Percentiles rank a stretch among this genome's conserved stretches.
phyloP scores from a whole-genome alignment of 148 eudicot species.

The Camellia sinensis region DNA sequence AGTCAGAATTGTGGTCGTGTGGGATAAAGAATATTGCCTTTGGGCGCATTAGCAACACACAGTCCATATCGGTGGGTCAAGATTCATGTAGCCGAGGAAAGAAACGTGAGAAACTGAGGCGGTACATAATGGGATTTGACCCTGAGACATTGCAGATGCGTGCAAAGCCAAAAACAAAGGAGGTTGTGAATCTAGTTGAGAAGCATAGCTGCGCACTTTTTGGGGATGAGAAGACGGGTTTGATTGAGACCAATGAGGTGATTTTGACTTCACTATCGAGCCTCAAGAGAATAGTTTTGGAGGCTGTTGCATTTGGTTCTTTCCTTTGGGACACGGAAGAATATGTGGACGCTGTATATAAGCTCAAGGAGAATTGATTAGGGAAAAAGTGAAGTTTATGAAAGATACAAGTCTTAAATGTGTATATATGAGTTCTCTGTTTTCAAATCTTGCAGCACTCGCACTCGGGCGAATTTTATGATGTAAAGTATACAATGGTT shows the following conservation, averaged over 20 bases:
- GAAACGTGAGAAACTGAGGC: slow-evolving; percentile 40
- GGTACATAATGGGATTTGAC: slow-evolving; percentile 58
- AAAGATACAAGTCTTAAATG: neutral
- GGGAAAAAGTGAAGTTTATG: neutral
- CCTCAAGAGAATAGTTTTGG: slow-evolving; percentile 75
- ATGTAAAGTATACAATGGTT: slow-evolving; percentile 9
- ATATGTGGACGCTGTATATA: slow-evolving; percentile 45
- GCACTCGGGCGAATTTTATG: slow-evolving; percentile 1
- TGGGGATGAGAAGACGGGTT: slow-evolving; percentile 35
- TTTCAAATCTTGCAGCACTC: neutral
- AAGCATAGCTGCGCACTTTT: slow-evolving; percentile 69
- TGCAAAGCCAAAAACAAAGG: slow-evolving; percentile 56
- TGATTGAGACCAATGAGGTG: slow-evolving; percentile 31
- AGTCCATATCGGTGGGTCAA: slow-evolving; percentile 31
- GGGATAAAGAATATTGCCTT: slow-evolving; percentile 29
- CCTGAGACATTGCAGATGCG: slow-evolving; percentile 43
- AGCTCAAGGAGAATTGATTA: slow-evolving; percentile 45
- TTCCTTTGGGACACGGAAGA: slow-evolving; percentile 86
- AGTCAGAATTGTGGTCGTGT: slow-evolving; percentile 26
- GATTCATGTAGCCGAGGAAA: slow-evolving; percentile 27
- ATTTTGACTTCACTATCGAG: slow-evolving; percentile 69
- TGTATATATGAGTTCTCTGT: slow-evolving; percentile 15
- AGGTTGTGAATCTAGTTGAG: slow-evolving; percentile 48
- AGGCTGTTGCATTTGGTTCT: slow-evolving; percentile 86
- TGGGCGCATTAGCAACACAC: slow-evolving; percentile 26